A percentile compares a stretch with the other conserved stretches of the same genome.
These are phyloP conservation scores for Blastobotrys terrestris DNA, from an alignment of 805 yeast genomes.

Conservation along the genomic window DNA sequence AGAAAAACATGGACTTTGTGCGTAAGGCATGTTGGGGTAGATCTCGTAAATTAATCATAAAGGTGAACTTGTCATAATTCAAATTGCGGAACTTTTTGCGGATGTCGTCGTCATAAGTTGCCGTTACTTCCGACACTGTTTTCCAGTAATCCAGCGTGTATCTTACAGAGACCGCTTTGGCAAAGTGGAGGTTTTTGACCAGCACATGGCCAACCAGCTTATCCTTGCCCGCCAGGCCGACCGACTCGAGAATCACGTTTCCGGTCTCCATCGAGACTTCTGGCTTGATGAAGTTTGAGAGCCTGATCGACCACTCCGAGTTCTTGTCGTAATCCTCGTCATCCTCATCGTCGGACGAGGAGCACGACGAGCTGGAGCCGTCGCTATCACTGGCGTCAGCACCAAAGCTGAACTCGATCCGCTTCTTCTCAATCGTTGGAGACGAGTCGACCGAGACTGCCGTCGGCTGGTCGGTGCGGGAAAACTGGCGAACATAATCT, in stretches of 20 bases:
- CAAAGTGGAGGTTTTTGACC: slow-evolving; percentile 66
- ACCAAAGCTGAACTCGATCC: slow-evolving; percentile 23
- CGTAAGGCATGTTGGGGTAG: slow-evolving; percentile 28
- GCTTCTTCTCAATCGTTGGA: slow-evolving; percentile 39
- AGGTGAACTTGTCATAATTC: slow-evolving; percentile 59
- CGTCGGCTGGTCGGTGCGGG: slow-evolving; percentile 65
- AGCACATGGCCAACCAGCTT: slow-evolving; percentile 67
- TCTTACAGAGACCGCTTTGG: slow-evolving; percentile 60
- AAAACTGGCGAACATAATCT: slow-evolving; percentile 62
- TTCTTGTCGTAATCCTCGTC: slow-evolving; percentile 20
- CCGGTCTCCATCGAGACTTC: slow-evolving; percentile 13
- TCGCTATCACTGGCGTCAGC: slow-evolving; percentile 26
- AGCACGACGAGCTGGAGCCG: slow-evolving; percentile 12
- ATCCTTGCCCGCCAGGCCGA: slow-evolving; percentile 55
- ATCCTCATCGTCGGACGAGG: slow-evolving; percentile 20
- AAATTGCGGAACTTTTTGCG: slow-evolving; percentile 23
- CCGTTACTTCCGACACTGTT: slow-evolving; percentile 63
- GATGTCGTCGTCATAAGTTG: slow-evolving; percentile 51
- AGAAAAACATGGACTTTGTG: slow-evolving; percentile 39
- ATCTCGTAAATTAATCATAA: slow-evolving; percentile 42
- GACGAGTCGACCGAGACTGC: slow-evolving; percentile 66
- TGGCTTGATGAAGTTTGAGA: slow-evolving; percentile 26
- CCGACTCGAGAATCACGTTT: slow-evolving; percentile 56
- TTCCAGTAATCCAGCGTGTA: slow-evolving; percentile 79
- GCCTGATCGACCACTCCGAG: slow-evolving; percentile 27